Evolutionary conservation across 2,329 filamentous ascomycete genomes (phyloP).

Genomic region (Bipolaris sorokiniana): DNA sequence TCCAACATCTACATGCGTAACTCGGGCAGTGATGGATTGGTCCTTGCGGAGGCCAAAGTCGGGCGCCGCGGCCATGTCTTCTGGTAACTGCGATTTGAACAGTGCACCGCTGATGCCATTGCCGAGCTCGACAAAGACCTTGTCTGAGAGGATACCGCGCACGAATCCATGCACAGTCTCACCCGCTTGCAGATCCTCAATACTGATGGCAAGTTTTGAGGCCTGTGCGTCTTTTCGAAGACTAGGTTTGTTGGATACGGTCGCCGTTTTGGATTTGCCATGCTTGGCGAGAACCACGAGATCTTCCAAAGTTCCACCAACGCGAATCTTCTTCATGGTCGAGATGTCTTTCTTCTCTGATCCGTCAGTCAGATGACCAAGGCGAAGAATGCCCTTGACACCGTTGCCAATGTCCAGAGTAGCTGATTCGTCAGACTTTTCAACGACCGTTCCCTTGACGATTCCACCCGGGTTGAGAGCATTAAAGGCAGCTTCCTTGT

Average conservation of each 20-base stretch:
- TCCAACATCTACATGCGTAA: conserved; percentile 74
- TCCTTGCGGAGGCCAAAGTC: conserved; percentile 80
- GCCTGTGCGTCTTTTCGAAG: conserved; percentile 77
- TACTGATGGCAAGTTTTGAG: conserved; percentile 71
- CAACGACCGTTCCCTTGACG: conserved; percentile 71
- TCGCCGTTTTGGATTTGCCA: conserved; percentile 74
- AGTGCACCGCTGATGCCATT: conserved; percentile 78
- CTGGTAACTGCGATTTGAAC: conserved; percentile 76
- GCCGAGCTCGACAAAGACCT: conserved; percentile 87
- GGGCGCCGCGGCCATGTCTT: conserved; percentile 69
- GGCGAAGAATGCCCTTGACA: conserved; percentile 77
- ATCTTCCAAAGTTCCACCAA: conserved; percentile 81
- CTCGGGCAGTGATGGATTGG: conserved; percentile 75
- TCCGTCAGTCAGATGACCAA: conserved; percentile 84
- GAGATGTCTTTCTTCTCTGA: conserved; percentile 78
- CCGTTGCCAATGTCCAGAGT: conserved; percentile 77
- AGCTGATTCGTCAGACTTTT: conserved; percentile 52
- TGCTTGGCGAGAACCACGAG: conserved; percentile 89
- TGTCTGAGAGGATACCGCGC: conserved; percentile 79
- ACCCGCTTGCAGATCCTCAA: conserved; percentile 74
- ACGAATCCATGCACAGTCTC: conserved; percentile 78
- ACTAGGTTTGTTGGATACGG: conserved; percentile 81
- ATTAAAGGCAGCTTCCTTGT: conserved; percentile 75
- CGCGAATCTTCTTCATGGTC: conserved; percentile 78
- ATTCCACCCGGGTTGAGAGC: conserved; percentile 74